Percentiles rank a stretch among this genome's conserved stretches.
Evolutionary conservation across 2,329 filamentous ascomycete species (phyloP).

Genomic region (Corinectria fuckeliana): DNA sequence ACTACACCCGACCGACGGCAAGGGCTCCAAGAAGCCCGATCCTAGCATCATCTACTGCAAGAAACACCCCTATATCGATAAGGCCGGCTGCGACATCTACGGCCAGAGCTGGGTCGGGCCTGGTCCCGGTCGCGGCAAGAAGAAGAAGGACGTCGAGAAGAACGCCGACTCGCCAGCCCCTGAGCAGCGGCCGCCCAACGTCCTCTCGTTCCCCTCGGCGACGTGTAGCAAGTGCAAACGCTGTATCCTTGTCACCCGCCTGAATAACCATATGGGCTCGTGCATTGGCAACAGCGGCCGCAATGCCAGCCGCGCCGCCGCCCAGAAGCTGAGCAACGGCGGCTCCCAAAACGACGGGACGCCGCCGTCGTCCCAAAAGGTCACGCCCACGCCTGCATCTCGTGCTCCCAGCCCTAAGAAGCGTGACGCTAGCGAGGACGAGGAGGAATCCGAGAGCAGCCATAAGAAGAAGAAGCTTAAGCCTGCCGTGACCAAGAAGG

Average conservation of each 20-base stretch:
- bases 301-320: conserved; percentile 66
- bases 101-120: conserved; percentile 81
- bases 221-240: conserved; percentile 73
- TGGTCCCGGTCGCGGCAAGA: conserved; percentile 73
- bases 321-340: conserved; percentile 68
- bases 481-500: conserved; percentile 56
- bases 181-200: conserved; percentile 65
- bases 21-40: conserved; percentile 68
- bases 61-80: conserved; percentile 77
- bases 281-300: conserved; percentile 71
- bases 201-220: conserved; percentile 68
- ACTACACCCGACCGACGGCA: conserved; percentile 74
- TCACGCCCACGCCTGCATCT: conserved; percentile 63
- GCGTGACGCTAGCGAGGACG: conserved; percentile 63
- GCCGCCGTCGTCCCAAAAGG: conserved; percentile 68
- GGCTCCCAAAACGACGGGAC: conserved; percentile 62
- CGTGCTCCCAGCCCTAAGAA: conserved; percentile 63
- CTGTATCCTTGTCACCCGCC: conserved; percentile 68
- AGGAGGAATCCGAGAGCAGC: conserved; percentile 57
- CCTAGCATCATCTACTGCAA: conserved; percentile 79
- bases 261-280: conserved; percentile 73
- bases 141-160: conserved; percentile 79
- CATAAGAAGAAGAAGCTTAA: conserved; percentile 67
- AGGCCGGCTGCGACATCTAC: conserved; percentile 80
- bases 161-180: conserved; percentile 57